phyloP scores from a whole-genome alignment of 2,329 filamentous ascomycete genomes.

The Ustulina deusta region DNA sequence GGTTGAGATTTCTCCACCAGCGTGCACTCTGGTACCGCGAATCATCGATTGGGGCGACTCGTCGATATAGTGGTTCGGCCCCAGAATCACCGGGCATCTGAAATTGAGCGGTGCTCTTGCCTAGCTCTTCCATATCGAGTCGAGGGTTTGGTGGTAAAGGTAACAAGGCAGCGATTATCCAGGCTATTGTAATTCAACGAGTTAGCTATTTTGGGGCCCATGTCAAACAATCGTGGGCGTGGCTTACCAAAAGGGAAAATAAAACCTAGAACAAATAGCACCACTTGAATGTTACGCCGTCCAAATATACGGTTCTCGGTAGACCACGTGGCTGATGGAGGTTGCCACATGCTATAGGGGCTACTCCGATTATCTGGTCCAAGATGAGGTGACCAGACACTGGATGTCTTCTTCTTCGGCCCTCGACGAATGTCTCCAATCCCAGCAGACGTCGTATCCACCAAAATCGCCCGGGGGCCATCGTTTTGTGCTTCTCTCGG shows the following conservation, averaged over 20 bases:
- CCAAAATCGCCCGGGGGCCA: slow-evolving; percentile 54
- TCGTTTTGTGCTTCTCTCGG: slow-evolving; percentile 49
- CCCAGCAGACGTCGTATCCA: slow-evolving; percentile 56
- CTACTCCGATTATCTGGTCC: slow-evolving; percentile 70
- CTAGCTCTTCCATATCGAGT: slow-evolving; percentile 62
- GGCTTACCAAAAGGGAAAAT: slow-evolving; percentile 77
- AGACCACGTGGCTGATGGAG: slow-evolving; percentile 76
- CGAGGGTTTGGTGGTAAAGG: slow-evolving; percentile 73
- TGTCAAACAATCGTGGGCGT: background rate
- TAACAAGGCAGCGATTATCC: slow-evolving; percentile 82
- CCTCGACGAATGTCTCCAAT: slow-evolving; percentile 50
- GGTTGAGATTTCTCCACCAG: slow-evolving; percentile 72
- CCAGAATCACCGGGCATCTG: slow-evolving; percentile 53
- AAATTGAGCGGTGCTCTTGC: slow-evolving; percentile 56
- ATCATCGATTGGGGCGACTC: slow-evolving; percentile 56
- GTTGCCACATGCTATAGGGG: slow-evolving; percentile 75
- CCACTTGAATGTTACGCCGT: slow-evolving; percentile 78
- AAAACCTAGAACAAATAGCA: slow-evolving; percentile 81
- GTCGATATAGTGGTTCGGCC: slow-evolving; percentile 47
- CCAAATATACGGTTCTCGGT: slow-evolving; percentile 71
- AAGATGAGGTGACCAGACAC: slow-evolving; percentile 81
- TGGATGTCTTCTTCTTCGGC: slow-evolving; percentile 64
- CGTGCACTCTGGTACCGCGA: slow-evolving; percentile 63
- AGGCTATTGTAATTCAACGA: slow-evolving; percentile 62
- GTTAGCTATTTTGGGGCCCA: slow-evolving; percentile 33